These are phyloP conservation scores for Leccinum uliginosum DNA, from an alignment of 768 basidiomycete genomes.

Conservation along the genomic window DNA sequence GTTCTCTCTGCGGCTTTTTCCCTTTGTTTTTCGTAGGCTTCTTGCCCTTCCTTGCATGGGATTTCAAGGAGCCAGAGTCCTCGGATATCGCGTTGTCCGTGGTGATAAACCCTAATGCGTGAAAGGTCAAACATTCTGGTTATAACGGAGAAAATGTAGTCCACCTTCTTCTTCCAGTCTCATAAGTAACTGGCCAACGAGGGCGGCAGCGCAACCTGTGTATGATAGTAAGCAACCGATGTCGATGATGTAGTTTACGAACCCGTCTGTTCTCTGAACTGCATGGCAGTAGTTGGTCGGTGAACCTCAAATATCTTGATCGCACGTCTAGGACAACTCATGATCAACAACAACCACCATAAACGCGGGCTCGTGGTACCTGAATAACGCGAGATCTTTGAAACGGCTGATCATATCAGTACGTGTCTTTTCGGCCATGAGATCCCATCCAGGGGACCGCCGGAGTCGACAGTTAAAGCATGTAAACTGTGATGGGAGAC, in stretches of 20 bases:
- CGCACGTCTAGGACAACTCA: conserved; percentile 45
- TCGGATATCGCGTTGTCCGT: conserved; percentile 46
- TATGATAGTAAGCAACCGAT: conserved; percentile 7
- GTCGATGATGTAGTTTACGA: conserved; percentile 14
- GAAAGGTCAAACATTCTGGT: conserved; percentile 6
- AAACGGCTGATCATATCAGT: conserved; percentile 56
- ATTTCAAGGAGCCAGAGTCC: conserved; percentile 42
- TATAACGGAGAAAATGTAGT: background rate
- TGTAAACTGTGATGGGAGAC: conserved; percentile 55
- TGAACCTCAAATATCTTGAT: conserved; percentile 63
- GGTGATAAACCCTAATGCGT: conserved; percentile 52
- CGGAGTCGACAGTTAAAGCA: conserved; percentile 78
- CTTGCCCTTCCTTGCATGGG: conserved; percentile 38
- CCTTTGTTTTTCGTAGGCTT: conserved; percentile 40
- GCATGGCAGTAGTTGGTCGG: conserved; percentile 38
- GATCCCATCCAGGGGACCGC: conserved; percentile 63
- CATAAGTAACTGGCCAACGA: conserved; percentile 61
- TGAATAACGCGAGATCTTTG: conserved; percentile 65
- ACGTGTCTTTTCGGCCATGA: conserved; percentile 58
- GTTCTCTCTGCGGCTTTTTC: conserved; percentile 41
- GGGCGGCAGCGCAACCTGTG: conserved; percentile 48
- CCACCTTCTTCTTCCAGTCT: conserved; percentile 69
- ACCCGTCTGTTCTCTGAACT: conserved; percentile 65
- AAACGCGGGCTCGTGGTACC: conserved; percentile 36
- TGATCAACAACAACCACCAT: background rate